Percentiles rank a stretch among this genome's conserved stretches.
Evolutionary conservation across 805 yeast species (phyloP).

Genomic region (Wickerhamiella sorbophila): DNA sequence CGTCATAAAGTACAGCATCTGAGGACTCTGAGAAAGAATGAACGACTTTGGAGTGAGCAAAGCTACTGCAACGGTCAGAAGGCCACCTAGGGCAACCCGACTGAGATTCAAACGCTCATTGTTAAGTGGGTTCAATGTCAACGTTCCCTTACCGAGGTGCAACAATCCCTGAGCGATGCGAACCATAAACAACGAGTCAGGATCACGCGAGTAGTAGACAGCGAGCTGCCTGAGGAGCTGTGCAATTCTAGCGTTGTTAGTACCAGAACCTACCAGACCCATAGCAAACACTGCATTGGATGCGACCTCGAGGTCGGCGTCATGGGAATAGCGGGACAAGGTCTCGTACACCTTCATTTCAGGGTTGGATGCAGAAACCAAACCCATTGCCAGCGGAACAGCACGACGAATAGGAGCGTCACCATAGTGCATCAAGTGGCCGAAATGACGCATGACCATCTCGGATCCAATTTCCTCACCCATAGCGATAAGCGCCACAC

Average conservation of each 20-base stretch:
- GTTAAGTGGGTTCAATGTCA: slow-evolving; percentile 77
- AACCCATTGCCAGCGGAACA: slow-evolving; percentile 96
- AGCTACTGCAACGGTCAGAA: slow-evolving; percentile 71
- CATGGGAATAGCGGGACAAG: slow-evolving; percentile 90
- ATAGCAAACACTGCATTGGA: slow-evolving; percentile 87
- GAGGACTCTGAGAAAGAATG: slow-evolving; percentile 60
- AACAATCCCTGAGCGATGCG: slow-evolving; percentile 90
- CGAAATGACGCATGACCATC: slow-evolving; percentile 92
- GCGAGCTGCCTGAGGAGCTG: slow-evolving; percentile 92
- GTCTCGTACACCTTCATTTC: slow-evolving; percentile 96
- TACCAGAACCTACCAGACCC: slow-evolving; percentile 98
- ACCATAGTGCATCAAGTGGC: slow-evolving; percentile 96
- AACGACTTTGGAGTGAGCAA: slow-evolving; percentile 75
- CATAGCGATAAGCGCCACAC: slow-evolving; percentile 87
- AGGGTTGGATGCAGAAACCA: slow-evolving; percentile 84
- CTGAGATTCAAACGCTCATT: slow-evolving; percentile 77
- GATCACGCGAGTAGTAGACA: slow-evolving; percentile 76
- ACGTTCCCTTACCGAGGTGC: slow-evolving; percentile 92
- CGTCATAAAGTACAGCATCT: slow-evolving; percentile 68
- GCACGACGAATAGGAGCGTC: slow-evolving; percentile 80
- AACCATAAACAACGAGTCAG: slow-evolving; percentile 82
- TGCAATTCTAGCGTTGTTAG: slow-evolving; percentile 94
- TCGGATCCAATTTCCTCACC: slow-evolving; percentile 98
- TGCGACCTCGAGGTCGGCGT: slow-evolving; percentile 85
- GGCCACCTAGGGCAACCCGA: slow-evolving; percentile 78